Percentiles rank a stretch among this genome's conserved stretches.
Conservation (phyloP, 2,329 filamentous ascomycete genomes). For the Metarhizium guizhouense region DNA sequence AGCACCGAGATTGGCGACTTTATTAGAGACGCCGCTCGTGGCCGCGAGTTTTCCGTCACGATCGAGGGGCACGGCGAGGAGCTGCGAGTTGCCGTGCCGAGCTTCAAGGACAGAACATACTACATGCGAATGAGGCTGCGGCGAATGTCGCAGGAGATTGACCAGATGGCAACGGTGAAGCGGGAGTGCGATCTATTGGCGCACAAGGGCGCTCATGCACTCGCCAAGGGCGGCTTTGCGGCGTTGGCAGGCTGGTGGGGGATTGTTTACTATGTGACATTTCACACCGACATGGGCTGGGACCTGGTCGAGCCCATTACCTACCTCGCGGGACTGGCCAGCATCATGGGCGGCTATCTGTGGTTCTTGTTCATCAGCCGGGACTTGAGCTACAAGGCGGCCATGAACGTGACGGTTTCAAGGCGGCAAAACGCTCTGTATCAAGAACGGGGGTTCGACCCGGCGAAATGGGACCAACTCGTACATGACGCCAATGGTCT, state of each 20-base stretch:
- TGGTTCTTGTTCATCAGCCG: slow-evolving; percentile 93
- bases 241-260: slow-evolving; percentile 72
- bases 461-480: slow-evolving; percentile 66
- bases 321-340: slow-evolving; percentile 78
- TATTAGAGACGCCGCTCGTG: slow-evolving; percentile 78
- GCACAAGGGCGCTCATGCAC: slow-evolving; percentile 65
- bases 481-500: slow-evolving; percentile 73
- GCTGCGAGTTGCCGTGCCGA: slow-evolving; percentile 73
- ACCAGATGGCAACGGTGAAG: slow-evolving; percentile 64
- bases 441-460: slow-evolving; percentile 64
- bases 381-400: slow-evolving; percentile 77
- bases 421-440: slow-evolving; percentile 71
- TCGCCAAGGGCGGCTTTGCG: slow-evolving; percentile 73
- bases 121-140: slow-evolving; percentile 72
- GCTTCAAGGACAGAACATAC: slow-evolving; percentile 83
- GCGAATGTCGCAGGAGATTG: slow-evolving; percentile 60
- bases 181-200: slow-evolving; percentile 72
- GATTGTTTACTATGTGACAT: slow-evolving; percentile 64
- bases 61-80: slow-evolving; percentile 61
- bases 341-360: slow-evolving; percentile 81
- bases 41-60: slow-evolving; percentile 74
- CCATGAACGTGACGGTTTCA: slow-evolving; percentile 79
- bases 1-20: slow-evolving; percentile 92
- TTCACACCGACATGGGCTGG: slow-evolving; percentile 74
- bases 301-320: slow-evolving; percentile 87